Conservation (phyloP, 805 yeast species). For the Wickerhamiella hasegawae region DNA sequence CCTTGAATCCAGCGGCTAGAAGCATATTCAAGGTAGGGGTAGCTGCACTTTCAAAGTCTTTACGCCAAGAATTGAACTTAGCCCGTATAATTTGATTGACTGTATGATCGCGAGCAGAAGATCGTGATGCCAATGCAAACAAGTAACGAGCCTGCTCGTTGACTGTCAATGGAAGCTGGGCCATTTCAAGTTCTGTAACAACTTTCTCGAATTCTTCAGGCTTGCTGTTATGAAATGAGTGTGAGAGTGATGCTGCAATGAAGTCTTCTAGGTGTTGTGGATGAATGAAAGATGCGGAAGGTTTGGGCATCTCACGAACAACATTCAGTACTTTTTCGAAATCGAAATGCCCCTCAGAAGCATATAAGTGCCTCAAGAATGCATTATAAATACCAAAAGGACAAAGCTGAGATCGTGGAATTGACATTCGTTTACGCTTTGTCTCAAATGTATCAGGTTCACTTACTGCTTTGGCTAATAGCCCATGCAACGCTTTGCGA, state of each 20-base stretch:
- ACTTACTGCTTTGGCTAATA: background rate
- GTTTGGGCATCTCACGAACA: slow-evolving; percentile 2
- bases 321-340: background rate
- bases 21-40: too few species aligned
- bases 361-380: slow-evolving; percentile 2
- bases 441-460: background rate
- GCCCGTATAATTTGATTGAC: too few species aligned
- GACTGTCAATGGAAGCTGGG: background rate
- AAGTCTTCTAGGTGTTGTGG: slow-evolving; percentile 4
- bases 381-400: background rate
- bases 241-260: background rate
- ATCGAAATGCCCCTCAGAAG: background rate
- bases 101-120: too few species aligned
- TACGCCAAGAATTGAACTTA: too few species aligned
- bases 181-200: slow-evolving; percentile 1
- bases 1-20: too few species aligned
- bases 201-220: background rate
- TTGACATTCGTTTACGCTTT: background rate
- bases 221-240: background rate
- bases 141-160: slow-evolving; percentile 2
- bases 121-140: background rate
- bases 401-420: background rate
- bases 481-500: background rate
- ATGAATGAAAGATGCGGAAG: slow-evolving; percentile 2
- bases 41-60: too few species aligned